Base-by-base conservation (phyloP, 345 rosid species). In the Geranium rotundifolium region DNA sequence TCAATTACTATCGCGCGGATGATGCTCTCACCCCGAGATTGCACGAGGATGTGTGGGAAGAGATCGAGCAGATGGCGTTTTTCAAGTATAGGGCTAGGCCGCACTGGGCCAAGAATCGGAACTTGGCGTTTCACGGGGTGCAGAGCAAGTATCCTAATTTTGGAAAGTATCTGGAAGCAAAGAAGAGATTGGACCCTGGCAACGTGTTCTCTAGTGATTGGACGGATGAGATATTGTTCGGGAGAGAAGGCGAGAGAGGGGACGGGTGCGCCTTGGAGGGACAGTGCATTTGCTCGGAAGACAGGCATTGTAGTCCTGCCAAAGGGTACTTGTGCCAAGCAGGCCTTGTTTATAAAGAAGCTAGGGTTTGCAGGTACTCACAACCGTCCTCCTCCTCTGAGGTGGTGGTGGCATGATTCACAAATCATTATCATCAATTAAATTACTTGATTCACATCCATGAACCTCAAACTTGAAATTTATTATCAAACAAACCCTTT, bases 241-340 rank as follows among this genome's bases (percentile, higher is more conserved):
- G 91, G n/a, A 73, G 29, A 73, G 82, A 52, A 62, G 78, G 65
- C 55, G 65, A 9, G 7, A 74, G 76, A 67, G 65, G 67, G 12
- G 95, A 84, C n/a, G 95, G 91, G 16, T 89, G 97, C 68, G 97
- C 81, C 19, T 66, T 89, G 37, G 97, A 92, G 69, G 98, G 98
- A 49, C 81, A 74, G 56, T 92, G 98, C 63, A 69, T 86, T 19
- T 92, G 99, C 54, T 79, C 90, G 0, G 93, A 89, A 63, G 95
- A 89, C 41, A 74, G 74, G 34, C 87, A 87, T 52, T 87, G 97
- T 65, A 83, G 84, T 65, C 95, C 93, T 4, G 63, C 69, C 15
- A 77, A 80, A 60, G 91, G 91, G 63, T 87, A 83, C 61, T 71
- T 83, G 30, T 92, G 97, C 75, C 72, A 68, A 60, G 73, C 67